Base-by-base conservation (phyloP, 306 rosid species). In the Luffa acutangula region DNA sequence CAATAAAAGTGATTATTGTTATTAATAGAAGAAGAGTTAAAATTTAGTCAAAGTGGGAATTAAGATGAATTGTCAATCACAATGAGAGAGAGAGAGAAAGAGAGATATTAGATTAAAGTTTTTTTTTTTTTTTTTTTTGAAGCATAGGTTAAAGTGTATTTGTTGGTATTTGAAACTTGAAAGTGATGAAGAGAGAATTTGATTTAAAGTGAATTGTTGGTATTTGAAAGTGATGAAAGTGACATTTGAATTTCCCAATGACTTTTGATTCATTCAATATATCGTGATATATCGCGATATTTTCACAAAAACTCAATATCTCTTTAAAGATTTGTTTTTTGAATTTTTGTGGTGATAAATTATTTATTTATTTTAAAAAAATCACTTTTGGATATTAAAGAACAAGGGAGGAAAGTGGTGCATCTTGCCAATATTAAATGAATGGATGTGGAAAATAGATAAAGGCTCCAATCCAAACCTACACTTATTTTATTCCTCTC, bases 401-500 rank as follows among this genome's bases (percentile, higher is more conserved):
- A 20, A 64, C 33, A 51, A 8, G 13, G 37, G 39, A 43, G 58
- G 65, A 53, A 63, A 78, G 78, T 78, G 82, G 73, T 57, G 80
- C 79, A 84, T 77, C 82, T 58, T 56, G 20, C 80, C n/a, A 56
- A 69, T 62, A 66, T 60, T 56, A 63, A 82, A 82, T 83, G 79
- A 83, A 65, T 69, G 76, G 88, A 77, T 42, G 83, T 76, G 85
- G 79, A 85, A 69, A 82, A 79, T 82, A 78, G 81, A 69, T 39
- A 20, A 70, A 46, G 72, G 80, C 66, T 75, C 41, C 48, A 71
- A 70, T 48, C 74, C 41, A 64, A 71, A 71, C 76, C 39, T 45
- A 60, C 69, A 37, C 66, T 37, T 25, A 12, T 60, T 41, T 49
- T 52, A 17, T 80, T 62, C 39, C 9, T 9, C 49, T 36, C 69